These are phyloP conservation scores for Tilletia indica DNA, from an alignment of 1,284 basidiomycete genomes.

Conservation along the genomic window DNA sequence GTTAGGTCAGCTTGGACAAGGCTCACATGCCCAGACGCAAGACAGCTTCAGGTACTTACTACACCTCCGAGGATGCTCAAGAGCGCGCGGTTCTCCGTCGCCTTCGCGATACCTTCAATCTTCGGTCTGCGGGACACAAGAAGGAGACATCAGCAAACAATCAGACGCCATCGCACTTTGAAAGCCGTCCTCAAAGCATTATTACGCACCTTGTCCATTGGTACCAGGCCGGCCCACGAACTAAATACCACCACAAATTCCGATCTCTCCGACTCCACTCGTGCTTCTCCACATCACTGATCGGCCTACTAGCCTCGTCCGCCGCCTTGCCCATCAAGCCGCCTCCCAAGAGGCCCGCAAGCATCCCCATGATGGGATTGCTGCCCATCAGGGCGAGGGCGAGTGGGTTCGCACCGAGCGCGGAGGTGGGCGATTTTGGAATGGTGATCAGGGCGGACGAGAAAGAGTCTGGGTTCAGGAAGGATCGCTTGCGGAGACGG, in stretches of 20 bases:
- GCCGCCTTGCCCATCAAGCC: constrained; percentile 24
- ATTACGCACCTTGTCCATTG: constrained; percentile 70
- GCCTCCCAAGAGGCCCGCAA: constrained; percentile 36
- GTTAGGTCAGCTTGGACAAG: neutral
- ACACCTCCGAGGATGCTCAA: constrained; percentile 74
- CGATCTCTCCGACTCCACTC: constrained; percentile 80
- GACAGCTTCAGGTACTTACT: neutral
- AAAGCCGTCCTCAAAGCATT: neutral
- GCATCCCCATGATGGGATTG: constrained; percentile 43
- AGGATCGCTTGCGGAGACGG: constrained; percentile 35
- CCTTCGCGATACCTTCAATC: constrained; percentile 65
- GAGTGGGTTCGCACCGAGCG: constrained; percentile 35
- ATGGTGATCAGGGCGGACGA: constrained; percentile 14
- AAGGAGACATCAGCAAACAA: constrained; percentile 14
- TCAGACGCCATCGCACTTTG: constrained; percentile 10
- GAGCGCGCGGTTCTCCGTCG: constrained; percentile 68
- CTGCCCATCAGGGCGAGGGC: constrained; percentile 43
- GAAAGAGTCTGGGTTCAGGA: constrained; percentile 20
- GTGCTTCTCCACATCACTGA: constrained; percentile 55
- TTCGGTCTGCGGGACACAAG: constrained; percentile 62
- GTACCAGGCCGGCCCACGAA: constrained; percentile 85
- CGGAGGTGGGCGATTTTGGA: neutral
- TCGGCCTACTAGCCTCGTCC: constrained; percentile 34
- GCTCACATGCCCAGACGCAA: neutral
- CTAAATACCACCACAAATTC: constrained; percentile 77